Conservation (phyloP, 345 rosid species). For the Citrus hindsii region DNA sequence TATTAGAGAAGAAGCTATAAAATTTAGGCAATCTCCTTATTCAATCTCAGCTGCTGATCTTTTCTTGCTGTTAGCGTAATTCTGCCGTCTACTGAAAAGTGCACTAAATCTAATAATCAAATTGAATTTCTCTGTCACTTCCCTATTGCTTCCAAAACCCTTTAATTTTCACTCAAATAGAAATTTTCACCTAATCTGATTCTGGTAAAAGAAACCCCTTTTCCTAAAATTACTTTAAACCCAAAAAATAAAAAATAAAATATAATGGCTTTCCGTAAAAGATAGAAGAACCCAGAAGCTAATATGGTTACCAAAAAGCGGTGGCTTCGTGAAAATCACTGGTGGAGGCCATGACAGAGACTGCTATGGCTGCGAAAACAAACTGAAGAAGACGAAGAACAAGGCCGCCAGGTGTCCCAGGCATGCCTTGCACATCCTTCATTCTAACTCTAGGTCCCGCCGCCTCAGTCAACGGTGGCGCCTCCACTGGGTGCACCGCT, state of each 20-base stretch:
- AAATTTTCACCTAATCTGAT: no score
- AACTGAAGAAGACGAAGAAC: constrained; percentile 60
- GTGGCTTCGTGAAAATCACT: constrained; percentile 59
- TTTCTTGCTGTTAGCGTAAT: neutral
- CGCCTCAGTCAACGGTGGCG: constrained; percentile 50
- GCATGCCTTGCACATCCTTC: constrained; percentile 82
- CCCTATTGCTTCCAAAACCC: no score
- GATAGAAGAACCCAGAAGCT: neutral
- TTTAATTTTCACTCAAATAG: no score
- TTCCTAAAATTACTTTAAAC: neutral
- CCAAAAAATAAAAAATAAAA: no score
- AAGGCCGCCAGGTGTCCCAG: constrained; percentile 80
- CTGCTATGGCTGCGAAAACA: constrained; percentile 49
- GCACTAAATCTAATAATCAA: neutral
- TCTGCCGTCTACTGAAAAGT: neutral
- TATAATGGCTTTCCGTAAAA: neutral
- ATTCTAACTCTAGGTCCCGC: constrained; percentile 52
- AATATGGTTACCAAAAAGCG: constrained; percentile 55
- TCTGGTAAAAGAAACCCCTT: neutral
- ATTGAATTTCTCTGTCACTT: no score
- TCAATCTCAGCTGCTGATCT: neutral
- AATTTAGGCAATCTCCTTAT: neutral
- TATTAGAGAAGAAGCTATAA: no score
- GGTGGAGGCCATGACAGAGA: constrained; percentile 71
- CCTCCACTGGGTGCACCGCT: constrained; percentile 74